A percentile compares a stretch with the other conserved stretches of the same genome.
Conservation (phyloP, 371 early-diverging fungal genomes). For the Mucor lusitanicus region DNA sequence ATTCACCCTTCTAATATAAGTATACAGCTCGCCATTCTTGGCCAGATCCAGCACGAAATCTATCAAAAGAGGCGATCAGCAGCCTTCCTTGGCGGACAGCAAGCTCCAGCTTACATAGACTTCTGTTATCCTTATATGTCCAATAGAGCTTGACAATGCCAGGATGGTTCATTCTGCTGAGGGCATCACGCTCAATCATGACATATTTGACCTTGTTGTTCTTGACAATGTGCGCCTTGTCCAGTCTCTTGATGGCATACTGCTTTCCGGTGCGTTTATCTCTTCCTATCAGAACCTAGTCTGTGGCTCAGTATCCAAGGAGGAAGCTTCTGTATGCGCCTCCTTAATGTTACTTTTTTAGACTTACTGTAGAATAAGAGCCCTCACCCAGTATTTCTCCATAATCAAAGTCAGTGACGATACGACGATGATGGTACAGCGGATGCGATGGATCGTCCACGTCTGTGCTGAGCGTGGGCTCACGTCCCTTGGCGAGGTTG, state of each 20-base stretch:
- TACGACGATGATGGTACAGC: slow-evolving; percentile 36
- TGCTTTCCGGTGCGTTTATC: slow-evolving; percentile 66
- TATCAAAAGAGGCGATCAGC: slow-evolving; percentile 19
- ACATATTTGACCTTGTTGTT: slow-evolving; percentile 96
- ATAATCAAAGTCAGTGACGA: slow-evolving; percentile 79
- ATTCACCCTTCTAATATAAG: slow-evolving; percentile 66
- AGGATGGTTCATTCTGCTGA: slow-evolving; percentile 85
- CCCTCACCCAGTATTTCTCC: slow-evolving; percentile 91
- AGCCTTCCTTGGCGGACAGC: not conserved
- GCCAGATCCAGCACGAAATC: slow-evolving; percentile 91
- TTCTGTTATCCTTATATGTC: slow-evolving; percentile 90
- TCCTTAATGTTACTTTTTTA: not conserved
- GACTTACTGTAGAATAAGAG: slow-evolving; percentile 89
- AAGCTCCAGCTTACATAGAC: slow-evolving; percentile 66
- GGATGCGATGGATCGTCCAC: slow-evolving; percentile 51
- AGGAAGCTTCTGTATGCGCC: not conserved
- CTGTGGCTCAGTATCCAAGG: not conserved
- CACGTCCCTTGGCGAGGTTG: not conserved
- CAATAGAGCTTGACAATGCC: slow-evolving; percentile 90
- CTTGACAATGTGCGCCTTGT: slow-evolving; percentile 90
- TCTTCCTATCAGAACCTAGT: slow-evolving; percentile 69
- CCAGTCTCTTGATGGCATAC: slow-evolving; percentile 93
- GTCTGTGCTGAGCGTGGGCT: slow-evolving; percentile 25
- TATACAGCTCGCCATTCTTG: slow-evolving; percentile 89
- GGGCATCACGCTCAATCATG: slow-evolving; percentile 87